A percentile compares a stretch with the other conserved stretches of the same genome.
Evolutionary conservation across 192 early-diverging fungal genomes (phyloP).

Genomic region (Linnemannia zychae): DNA sequence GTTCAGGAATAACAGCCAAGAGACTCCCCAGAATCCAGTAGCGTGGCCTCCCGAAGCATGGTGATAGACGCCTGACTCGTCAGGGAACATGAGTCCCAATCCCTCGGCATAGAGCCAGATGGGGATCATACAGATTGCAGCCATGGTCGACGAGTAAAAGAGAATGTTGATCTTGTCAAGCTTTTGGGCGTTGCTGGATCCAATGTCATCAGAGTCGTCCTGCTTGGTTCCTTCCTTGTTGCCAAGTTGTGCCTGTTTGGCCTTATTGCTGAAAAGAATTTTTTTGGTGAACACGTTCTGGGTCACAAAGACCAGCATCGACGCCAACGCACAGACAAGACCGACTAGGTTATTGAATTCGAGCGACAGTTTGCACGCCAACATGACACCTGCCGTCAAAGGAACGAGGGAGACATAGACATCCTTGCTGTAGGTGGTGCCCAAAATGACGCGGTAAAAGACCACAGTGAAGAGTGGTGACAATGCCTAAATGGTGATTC

Average conservation of each 20-base stretch:
- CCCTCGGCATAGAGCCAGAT: slow-evolving; percentile 86
- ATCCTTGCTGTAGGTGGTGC: slow-evolving; percentile 73
- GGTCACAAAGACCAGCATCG: slow-evolving; percentile 85
- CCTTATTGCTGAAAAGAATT: slow-evolving; percentile 70
- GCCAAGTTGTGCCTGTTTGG: slow-evolving; percentile 34
- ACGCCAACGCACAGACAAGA: slow-evolving; percentile 79
- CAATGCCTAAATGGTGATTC: slow-evolving; percentile 72
- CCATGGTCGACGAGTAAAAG: slow-evolving; percentile 83
- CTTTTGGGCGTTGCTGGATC: slow-evolving; percentile 64
- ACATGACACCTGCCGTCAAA: slow-evolving; percentile 89
- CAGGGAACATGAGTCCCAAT: slow-evolving; percentile 53
- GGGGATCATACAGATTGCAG: slow-evolving; percentile 84
- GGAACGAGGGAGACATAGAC: slow-evolving; percentile 86
- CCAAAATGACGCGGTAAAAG: slow-evolving; percentile 79
- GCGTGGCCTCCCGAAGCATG: slow-evolving; percentile 21
- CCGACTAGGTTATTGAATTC: slow-evolving; percentile 80
- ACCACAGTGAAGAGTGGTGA: slow-evolving; percentile 90
- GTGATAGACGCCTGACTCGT: slow-evolving; percentile 28
- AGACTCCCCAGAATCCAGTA: slow-evolving; percentile 51
- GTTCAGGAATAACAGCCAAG: slow-evolving; percentile 79
- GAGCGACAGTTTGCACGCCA: slow-evolving; percentile 81
- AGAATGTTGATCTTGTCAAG: slow-evolving; percentile 91
- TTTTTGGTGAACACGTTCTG: slow-evolving; percentile 93
- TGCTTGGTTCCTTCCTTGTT: slow-evolving; percentile 41
- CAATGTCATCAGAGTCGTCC: slow-evolving; percentile 35